Evolutionary conservation across 1,284 basidiomycete genomes (phyloP).

Genomic region (Malassezia equina): DNA sequence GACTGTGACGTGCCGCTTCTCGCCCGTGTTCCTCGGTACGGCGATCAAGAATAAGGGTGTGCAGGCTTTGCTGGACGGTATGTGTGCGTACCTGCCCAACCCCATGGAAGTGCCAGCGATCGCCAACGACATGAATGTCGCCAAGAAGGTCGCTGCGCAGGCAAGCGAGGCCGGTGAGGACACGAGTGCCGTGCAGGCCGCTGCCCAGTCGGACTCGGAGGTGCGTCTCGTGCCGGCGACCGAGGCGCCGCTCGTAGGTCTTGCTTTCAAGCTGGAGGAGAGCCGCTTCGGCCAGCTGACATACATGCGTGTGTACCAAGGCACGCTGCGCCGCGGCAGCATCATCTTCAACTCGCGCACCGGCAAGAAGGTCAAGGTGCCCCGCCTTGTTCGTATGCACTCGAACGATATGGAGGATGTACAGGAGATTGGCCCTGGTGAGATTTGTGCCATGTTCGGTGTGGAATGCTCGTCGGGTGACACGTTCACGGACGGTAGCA

Average conservation of each 20-base stretch:
- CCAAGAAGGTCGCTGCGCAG: conserved; percentile 48
- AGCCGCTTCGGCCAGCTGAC: conserved; percentile 94
- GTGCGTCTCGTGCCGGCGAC: conserved; percentile 37
- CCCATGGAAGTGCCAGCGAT: conserved; percentile 70
- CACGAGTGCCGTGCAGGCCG: conserved; percentile 23
- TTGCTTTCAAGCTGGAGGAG: conserved; percentile 98
- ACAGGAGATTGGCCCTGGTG: conserved; percentile 86
- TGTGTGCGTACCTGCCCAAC: conserved; percentile 87
- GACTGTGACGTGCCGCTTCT: conserved; percentile 79
- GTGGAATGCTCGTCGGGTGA: conserved; percentile 97
- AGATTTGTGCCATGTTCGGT: conserved; percentile 99
- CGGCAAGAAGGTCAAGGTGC: conserved; percentile 97
- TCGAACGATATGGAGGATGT: conserved; percentile 99
- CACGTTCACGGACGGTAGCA: conserved; percentile 65
- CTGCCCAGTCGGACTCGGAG: conserved; percentile 28
- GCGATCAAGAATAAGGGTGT: conserved; percentile 97
- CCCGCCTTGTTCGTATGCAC: conserved; percentile 93
- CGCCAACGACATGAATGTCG: conserved; percentile 69
- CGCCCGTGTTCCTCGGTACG: conserved; percentile 91
- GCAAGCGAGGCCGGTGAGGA: conserved; percentile 29
- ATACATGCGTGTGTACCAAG: conserved; percentile 98
- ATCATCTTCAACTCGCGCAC: conserved; percentile 87
- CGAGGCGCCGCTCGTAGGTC: conserved; percentile 74
- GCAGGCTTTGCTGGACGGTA: conserved; percentile 85
- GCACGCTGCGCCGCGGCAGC: conserved; percentile 71